Evolutionary conservation across 495 filamentous ascomycete genomes (phyloP).

Genomic region (Neurospora sp.): DNA sequence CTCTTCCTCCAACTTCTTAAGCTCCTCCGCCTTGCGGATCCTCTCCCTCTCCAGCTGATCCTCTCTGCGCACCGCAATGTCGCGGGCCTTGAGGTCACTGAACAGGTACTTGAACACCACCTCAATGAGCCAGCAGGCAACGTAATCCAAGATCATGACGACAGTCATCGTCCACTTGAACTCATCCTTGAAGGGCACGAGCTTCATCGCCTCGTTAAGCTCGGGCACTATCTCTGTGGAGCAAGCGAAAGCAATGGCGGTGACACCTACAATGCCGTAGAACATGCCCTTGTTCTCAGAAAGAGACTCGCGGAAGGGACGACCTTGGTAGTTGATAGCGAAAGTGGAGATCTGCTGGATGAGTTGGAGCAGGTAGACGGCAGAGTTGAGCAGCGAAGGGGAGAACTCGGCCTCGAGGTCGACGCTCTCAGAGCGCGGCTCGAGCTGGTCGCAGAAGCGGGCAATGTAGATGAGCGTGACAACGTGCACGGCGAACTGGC

Average conservation of each 20-base stretch:
- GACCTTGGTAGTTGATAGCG: constrained; percentile 98
- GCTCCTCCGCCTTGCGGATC: constrained; percentile 54
- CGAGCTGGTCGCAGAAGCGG: constrained; percentile 69
- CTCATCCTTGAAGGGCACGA: constrained; percentile 83
- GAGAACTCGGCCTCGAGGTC: constrained; percentile 94
- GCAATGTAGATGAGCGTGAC: constrained; percentile 91
- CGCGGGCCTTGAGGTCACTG: constrained; percentile 87
- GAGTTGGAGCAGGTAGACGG: constrained; percentile 93
- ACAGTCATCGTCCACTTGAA: constrained; percentile 83
- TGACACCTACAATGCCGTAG: constrained; percentile 83
- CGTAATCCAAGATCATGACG: constrained; percentile 83
- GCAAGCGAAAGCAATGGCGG: constrained; percentile 86
- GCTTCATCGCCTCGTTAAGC: constrained; percentile 82
- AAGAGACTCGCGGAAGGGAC: constrained; percentile 93
- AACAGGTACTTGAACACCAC: constrained; percentile 76
- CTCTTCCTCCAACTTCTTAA: constrained; percentile 40
- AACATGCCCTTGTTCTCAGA: constrained; percentile 97
- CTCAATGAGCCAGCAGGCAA: constrained; percentile 82
- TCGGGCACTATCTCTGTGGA: constrained; percentile 95
- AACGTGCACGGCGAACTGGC: constrained; percentile 95
- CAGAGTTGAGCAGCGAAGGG: constrained; percentile 90
- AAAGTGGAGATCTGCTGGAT: constrained; percentile 99
- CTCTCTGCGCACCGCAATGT: constrained; percentile 76
- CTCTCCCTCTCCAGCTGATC: constrained; percentile 81
- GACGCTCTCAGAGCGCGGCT: constrained; percentile 61